Evolutionary conservation across 2,329 filamentous ascomycete species (phyloP).

Genomic region (Diaporthe batatas): DNA sequence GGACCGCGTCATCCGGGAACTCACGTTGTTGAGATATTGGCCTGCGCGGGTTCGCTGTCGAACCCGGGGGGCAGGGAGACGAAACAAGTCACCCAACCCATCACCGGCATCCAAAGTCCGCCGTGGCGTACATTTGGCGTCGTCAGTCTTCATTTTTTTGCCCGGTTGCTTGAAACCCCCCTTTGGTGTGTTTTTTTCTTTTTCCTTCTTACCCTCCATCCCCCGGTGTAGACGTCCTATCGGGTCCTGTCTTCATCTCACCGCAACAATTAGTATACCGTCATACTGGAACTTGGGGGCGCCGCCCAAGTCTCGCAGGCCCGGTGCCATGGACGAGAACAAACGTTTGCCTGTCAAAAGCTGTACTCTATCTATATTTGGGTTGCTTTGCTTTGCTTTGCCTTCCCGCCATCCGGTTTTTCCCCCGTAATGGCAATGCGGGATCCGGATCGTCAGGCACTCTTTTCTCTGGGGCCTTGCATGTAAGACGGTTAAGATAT

Average conservation of each 20-base stretch:
- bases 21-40: not conserved
- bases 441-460: slow-evolving; percentile 28
- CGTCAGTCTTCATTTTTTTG: not conserved
- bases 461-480: not conserved
- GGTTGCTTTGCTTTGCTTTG: not conserved
- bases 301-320: not conserved
- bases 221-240: not conserved
- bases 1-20: slow-evolving; percentile 24
- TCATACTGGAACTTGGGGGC: slow-evolving; percentile 14
- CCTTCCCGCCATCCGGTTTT: not conserved
- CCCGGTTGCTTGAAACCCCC: slow-evolving; percentile 18
- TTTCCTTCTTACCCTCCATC: not conserved
- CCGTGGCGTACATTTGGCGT: not conserved
- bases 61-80: too few species aligned
- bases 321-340: not conserved
- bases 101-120: not conserved
- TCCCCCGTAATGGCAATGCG: not conserved
- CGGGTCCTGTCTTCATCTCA: slow-evolving; percentile 14
- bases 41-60: not conserved
- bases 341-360: slow-evolving; percentile 12
- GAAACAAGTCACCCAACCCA: slow-evolving; percentile 35
- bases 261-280: slow-evolving; percentile 10
- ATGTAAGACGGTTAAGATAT: slow-evolving; percentile 25
- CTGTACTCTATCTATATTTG: slow-evolving; percentile 20
- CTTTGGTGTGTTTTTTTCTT: not conserved